Evolutionary conservation across 1,284 basidiomycete genomes (phyloP).

Genomic region (Pyrrhoderma lamaoense): DNA sequence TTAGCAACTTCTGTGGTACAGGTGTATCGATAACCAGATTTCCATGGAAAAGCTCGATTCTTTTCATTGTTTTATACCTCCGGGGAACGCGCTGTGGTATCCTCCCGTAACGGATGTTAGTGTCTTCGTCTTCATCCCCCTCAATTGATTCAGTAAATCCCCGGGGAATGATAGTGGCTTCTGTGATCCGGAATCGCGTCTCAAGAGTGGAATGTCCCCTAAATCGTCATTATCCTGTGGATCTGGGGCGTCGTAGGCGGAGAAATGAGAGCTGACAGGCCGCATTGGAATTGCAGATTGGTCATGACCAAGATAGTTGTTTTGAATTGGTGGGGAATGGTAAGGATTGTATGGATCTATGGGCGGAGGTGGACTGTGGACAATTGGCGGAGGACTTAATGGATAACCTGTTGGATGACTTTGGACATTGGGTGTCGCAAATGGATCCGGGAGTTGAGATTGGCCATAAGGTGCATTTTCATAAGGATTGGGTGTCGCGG

Average conservation of each 20-base stretch:
- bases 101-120: constrained; percentile 69
- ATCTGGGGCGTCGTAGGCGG: constrained; percentile 33
- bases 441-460: constrained; percentile 11
- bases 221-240: constrained; percentile 36
- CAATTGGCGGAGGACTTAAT: constrained; percentile 1
- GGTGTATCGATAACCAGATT: constrained; percentile 86
- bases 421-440: constrained; percentile 14
- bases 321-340: constrained; percentile 9
- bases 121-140: constrained; percentile 28
- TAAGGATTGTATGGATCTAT: constrained; percentile 13
- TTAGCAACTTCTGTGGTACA: constrained; percentile 79
- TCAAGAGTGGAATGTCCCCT: constrained; percentile 58
- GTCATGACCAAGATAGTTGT: constrained; percentile 1
- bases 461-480: constrained; percentile 12
- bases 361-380: constrained; percentile 7
- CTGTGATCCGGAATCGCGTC: constrained; percentile 33
- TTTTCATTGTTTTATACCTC: constrained; percentile 87
- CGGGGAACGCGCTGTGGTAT: constrained; percentile 83
- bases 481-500: constrained; percentile 22
- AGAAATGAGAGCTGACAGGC: constrained; percentile 13
- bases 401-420: constrained; percentile 2
- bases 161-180: constrained; percentile 34
- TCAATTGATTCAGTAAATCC: constrained; percentile 26
- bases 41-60: constrained; percentile 84
- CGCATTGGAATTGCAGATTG: constrained; percentile 2